Evolutionary conservation across 1,284 basidiomycete species (phyloP).

Genomic region (Microbotryum violaceum): DNA sequence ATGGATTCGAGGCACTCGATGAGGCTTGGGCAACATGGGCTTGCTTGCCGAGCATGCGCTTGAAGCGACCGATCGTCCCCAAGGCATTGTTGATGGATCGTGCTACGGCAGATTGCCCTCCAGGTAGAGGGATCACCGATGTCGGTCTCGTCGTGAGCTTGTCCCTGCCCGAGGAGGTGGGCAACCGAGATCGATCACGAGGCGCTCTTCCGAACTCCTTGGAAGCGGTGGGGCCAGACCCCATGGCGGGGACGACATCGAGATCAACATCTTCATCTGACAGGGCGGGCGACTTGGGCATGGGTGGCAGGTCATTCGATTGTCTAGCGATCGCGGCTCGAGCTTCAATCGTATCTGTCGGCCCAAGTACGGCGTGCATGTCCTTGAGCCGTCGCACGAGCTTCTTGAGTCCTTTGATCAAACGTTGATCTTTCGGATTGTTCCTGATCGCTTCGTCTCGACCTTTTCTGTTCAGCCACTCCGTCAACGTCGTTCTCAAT

Average conservation of each 20-base stretch:
- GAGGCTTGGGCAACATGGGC: background rate
- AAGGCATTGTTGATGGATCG: constrained; percentile 32
- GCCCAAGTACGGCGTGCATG: constrained; percentile 39
- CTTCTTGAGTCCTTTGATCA: constrained; percentile 69
- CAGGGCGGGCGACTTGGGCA: constrained; percentile 1
- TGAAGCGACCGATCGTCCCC: constrained; percentile 35
- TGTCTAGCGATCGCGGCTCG: too few relatives aligned
- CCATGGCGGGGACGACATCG: constrained; percentile 6
- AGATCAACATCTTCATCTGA: constrained; percentile 32
- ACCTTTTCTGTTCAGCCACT: constrained; percentile 68
- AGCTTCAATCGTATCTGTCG: background rate
- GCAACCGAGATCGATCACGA: too few relatives aligned
- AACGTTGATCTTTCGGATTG: constrained; percentile 60
- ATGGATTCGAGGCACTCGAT: constrained; percentile 7
- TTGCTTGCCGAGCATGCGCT: constrained; percentile 30
- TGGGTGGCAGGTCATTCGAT: background rate
- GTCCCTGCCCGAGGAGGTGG: too few relatives aligned
- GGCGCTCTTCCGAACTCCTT: too few relatives aligned
- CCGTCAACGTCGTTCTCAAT: constrained; percentile 58
- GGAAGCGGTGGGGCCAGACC: too few relatives aligned
- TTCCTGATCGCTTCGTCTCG: constrained; percentile 59
- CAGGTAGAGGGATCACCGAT: too few relatives aligned
- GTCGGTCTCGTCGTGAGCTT: too few relatives aligned
- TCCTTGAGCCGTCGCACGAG: constrained; percentile 69
- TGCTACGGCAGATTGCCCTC: constrained; percentile 19